Evolutionary conservation across 2,329 filamentous ascomycete genomes (phyloP).

Genomic region (Xenosphaeropsis pyriputrescens): DNA sequence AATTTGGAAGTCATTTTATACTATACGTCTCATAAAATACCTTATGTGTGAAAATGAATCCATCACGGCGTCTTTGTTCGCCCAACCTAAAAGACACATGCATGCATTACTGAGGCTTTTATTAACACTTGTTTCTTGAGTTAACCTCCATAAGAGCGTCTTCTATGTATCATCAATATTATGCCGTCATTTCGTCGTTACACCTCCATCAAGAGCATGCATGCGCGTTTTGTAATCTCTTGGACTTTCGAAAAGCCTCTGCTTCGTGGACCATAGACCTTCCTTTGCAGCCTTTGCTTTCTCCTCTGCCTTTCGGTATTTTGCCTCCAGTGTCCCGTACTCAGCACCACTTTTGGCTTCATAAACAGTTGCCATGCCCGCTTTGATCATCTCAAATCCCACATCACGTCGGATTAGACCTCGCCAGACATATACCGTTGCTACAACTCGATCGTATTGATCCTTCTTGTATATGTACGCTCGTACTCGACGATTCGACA

Average conservation of each 20-base stretch:
- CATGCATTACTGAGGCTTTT: too few species aligned
- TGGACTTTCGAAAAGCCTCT: slow-evolving; percentile 61
- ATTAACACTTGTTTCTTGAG: too few species aligned
- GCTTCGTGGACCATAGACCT: slow-evolving; percentile 63
- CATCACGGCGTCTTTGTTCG: too few species aligned
- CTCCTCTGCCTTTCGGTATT: slow-evolving; percentile 52
- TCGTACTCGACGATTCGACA: slow-evolving; percentile 60
- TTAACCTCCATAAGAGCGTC: too few species aligned
- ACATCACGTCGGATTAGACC: slow-evolving; percentile 60
- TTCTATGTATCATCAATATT: too few species aligned
- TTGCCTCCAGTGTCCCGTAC: slow-evolving; percentile 57
- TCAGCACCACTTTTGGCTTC: slow-evolving; percentile 84
- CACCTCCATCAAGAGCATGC: background rate
- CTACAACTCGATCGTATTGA: slow-evolving; percentile 85
- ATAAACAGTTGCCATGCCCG: slow-evolving; percentile 78
- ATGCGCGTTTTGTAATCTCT: slow-evolving; percentile 66
- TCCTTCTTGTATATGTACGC: slow-evolving; percentile 74
- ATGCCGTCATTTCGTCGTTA: too few species aligned
- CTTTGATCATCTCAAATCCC: slow-evolving; percentile 76
- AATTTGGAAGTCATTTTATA: too few species aligned
- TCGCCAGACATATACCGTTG: slow-evolving; percentile 62
- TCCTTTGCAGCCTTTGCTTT: slow-evolving; percentile 47
- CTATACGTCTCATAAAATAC: too few species aligned
- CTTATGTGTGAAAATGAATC: too few species aligned
- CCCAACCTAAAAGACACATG: too few species aligned